phyloP scores from a whole-genome alignment of 495 filamentous ascomycete species.

The Aspergillus nidulans region DNA sequence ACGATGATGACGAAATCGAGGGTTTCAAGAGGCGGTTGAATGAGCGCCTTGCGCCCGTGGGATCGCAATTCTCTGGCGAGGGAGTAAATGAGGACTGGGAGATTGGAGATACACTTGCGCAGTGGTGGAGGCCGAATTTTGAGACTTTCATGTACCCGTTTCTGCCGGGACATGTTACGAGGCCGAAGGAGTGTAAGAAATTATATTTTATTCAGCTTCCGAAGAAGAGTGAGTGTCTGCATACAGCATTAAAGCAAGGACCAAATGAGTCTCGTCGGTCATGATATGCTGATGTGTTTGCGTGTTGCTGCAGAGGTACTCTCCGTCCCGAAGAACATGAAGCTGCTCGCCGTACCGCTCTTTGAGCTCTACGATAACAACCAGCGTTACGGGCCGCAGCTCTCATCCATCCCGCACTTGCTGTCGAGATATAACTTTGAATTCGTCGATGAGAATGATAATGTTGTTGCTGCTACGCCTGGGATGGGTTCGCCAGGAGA shows the following conservation, averaged over 20 bases:
- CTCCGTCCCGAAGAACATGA: slow-evolving; percentile 99
- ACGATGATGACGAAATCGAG: slow-evolving; percentile 83
- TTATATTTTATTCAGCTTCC: slow-evolving; percentile 94
- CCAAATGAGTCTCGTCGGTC: not conserved
- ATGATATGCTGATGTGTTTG: not conserved
- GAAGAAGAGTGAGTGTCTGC: slow-evolving; percentile 66
- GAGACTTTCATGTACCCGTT: slow-evolving; percentile 99
- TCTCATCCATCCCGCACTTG: slow-evolving; percentile 91
- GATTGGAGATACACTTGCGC: slow-evolving; percentile 87
- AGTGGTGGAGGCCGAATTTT: slow-evolving; percentile 99
- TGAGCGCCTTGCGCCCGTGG: slow-evolving; percentile 86
- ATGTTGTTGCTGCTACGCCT: slow-evolving; percentile 82
- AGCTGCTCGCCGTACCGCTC: slow-evolving; percentile 89
- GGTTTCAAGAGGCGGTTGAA: slow-evolving; percentile 92
- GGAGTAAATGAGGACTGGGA: slow-evolving; percentile 88
- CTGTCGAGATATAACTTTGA: slow-evolving; percentile 96
- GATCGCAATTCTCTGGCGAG: slow-evolving; percentile 79
- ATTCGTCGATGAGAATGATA: slow-evolving; percentile 91
- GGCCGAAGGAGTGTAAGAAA: slow-evolving; percentile 99
- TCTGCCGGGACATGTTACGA: slow-evolving; percentile 87
- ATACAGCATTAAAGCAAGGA: not conserved
- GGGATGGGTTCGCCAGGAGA: slow-evolving; percentile 47
- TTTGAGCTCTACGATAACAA: slow-evolving; percentile 99
- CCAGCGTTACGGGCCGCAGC: slow-evolving; percentile 86
- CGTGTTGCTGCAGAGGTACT: slow-evolving; percentile 67